These are phyloP conservation scores for Pigoraptor vietnamica DNA, from an alignment of 78 protist genomes.

Conservation along the genomic window DNA sequence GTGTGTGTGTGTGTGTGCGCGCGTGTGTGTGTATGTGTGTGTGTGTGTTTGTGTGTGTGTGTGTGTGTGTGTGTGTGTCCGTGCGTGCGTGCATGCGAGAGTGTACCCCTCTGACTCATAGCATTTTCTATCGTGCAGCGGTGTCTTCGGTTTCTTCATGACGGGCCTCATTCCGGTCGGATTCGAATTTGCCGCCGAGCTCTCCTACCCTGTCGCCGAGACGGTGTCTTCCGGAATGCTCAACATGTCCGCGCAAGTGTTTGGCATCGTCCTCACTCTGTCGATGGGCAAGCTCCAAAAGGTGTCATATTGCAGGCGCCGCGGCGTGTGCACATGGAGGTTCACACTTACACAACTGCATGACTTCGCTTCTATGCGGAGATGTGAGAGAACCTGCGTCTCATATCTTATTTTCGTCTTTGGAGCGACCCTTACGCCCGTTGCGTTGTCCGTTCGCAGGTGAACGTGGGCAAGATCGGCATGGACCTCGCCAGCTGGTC, in stretches of 20 bases:
- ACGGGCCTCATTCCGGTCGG: neutral
- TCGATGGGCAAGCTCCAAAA: neutral
- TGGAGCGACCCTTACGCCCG: too few relatives aligned
- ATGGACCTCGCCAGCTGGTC: neutral
- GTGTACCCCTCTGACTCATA: too few relatives aligned
- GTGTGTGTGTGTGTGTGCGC: too few relatives aligned
- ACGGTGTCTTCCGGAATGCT: neutral
- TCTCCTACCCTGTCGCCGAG: conserved; percentile 2
- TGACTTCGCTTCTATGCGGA: too few relatives aligned
- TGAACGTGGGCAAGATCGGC: neutral
- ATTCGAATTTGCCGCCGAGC: neutral
- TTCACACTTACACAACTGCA: too few relatives aligned
- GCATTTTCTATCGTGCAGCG: too few relatives aligned
- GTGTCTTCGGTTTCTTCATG: neutral
- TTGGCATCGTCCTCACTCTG: neutral
- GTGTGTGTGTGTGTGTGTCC: neutral
- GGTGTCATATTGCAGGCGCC: neutral
- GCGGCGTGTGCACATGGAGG: too few relatives aligned
- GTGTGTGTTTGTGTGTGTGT: neutral
- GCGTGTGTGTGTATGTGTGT: neutral
- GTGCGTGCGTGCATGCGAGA: neutral
- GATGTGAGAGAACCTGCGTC: too few relatives aligned
- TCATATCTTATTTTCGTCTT: neutral
- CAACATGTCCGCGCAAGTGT: neutral
- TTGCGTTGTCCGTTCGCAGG: too few relatives aligned